phyloP scores from a whole-genome alignment of 1,284 basidiomycete species.

The Irpex sp. region DNA sequence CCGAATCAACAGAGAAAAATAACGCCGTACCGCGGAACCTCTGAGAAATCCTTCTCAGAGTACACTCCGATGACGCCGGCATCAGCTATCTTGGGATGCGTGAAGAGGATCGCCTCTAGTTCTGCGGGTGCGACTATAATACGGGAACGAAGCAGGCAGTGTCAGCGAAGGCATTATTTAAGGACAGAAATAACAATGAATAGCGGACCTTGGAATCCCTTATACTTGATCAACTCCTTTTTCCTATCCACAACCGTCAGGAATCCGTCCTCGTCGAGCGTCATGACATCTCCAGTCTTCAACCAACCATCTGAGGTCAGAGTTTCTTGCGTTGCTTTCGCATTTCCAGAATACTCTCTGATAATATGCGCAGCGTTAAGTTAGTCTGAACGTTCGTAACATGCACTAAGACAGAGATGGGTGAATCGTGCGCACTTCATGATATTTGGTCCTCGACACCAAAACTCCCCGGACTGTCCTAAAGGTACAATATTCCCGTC shows the following conservation, averaged over 20 bases:
- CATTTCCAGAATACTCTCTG: slow-evolving; percentile 15
- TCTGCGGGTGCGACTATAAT: slow-evolving; percentile 10
- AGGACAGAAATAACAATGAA: not conserved
- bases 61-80: slow-evolving; percentile 24
- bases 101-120: slow-evolving; percentile 19
- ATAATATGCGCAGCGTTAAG: not conserved
- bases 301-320: slow-evolving; percentile 32
- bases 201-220: slow-evolving; percentile 12
- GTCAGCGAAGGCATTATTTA: not conserved
- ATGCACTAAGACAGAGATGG: not conserved
- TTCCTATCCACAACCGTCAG: slow-evolving; percentile 24
- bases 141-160: not conserved
- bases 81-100: slow-evolving; percentile 22
- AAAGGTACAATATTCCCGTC: slow-evolving; percentile 26
- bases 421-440: slow-evolving; percentile 14
- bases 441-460: slow-evolving; percentile 14
- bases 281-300: slow-evolving; percentile 41
- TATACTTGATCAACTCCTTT: slow-evolving; percentile 42
- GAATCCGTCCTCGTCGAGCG: slow-evolving; percentile 31
- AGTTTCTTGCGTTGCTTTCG: slow-evolving; percentile 11
- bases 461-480: slow-evolving; percentile 15
- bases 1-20: not conserved
- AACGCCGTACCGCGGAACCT: slow-evolving; percentile 60
- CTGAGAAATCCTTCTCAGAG: slow-evolving; percentile 50
- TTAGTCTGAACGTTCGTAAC: not conserved